Conservation (phyloP, 2,329 filamentous ascomycete species). For the Alternaria alternata region DNA sequence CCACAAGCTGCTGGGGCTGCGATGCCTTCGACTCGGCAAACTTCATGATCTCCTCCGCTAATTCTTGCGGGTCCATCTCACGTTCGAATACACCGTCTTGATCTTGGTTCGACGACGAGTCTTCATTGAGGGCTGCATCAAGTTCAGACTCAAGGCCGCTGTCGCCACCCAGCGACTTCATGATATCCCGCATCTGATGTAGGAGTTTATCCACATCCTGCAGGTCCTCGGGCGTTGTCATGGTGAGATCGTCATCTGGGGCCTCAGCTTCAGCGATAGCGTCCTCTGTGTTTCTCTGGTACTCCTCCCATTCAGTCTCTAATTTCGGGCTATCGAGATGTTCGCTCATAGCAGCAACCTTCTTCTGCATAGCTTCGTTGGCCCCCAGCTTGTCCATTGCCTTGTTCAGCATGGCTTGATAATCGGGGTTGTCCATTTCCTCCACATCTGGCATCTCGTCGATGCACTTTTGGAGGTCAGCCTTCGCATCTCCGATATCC, state of each 20-base stretch:
- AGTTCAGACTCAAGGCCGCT: conserved; percentile 33
- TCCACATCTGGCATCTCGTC: conserved; percentile 32
- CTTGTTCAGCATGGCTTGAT: conserved; percentile 29
- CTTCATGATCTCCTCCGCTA: conserved; percentile 34
- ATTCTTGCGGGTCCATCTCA: conserved; percentile 32
- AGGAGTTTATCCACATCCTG: conserved; percentile 35
- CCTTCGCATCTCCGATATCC: conserved; percentile 30
- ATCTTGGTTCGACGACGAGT: conserved; percentile 17
- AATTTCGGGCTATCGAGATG: conserved; percentile 16
- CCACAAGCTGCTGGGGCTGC: conserved; percentile 11
- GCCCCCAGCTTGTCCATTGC: conserved; percentile 33
- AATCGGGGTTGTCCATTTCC: conserved; percentile 31
- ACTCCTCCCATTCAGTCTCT: conserved; percentile 23
- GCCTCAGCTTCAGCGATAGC: conserved; percentile 17
- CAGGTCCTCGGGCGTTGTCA: conserved; percentile 18
- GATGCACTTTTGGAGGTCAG: conserved; percentile 35
- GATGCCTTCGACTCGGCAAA: conserved; percentile 22
- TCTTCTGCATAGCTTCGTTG: conserved; percentile 33
- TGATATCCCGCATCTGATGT: conserved; percentile 37
- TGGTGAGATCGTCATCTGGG: conserved; percentile 14
- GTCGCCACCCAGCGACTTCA: conserved; percentile 33
- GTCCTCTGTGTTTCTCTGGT: conserved; percentile 21
- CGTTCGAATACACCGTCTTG: conserved; percentile 26
- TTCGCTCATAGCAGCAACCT: conserved; percentile 23
- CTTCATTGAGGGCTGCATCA: conserved; percentile 27